phyloP scores from a whole-genome alignment of 768 basidiomycete species.

The Nevesoporus exiguus region DNA sequence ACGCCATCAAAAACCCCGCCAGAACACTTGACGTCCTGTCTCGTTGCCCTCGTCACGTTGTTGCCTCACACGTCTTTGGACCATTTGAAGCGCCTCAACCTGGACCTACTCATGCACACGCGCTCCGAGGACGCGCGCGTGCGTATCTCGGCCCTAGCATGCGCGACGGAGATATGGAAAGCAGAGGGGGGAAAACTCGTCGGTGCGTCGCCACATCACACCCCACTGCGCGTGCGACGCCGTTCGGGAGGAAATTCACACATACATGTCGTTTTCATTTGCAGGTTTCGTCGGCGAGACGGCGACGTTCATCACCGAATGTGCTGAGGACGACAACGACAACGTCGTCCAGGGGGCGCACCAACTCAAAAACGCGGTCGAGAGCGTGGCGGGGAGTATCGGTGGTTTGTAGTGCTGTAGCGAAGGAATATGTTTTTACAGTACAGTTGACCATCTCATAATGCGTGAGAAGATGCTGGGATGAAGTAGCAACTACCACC shows the following conservation, averaged over 20 bases:
- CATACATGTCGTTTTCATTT: neutral
- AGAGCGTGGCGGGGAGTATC: constrained; percentile 64
- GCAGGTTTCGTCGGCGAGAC: constrained; percentile 78
- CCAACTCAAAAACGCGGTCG: constrained; percentile 65
- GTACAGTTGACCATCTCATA: too few species aligned
- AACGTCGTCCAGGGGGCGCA: constrained; percentile 69
- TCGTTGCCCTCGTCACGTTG: constrained; percentile 15
- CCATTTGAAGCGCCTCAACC: constrained; percentile 77
- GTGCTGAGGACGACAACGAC: constrained; percentile 85
- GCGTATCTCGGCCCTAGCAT: constrained; percentile 68
- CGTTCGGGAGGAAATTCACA: neutral
- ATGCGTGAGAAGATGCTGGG: too few species aligned
- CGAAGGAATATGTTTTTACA: too few species aligned
- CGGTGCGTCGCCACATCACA: constrained; percentile 40
- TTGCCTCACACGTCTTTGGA: constrained; percentile 22
- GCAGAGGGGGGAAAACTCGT: constrained; percentile 70
- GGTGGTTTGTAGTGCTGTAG: too few species aligned
- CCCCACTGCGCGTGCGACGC: neutral
- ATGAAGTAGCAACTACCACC: too few species aligned
- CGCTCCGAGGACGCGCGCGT: constrained; percentile 72
- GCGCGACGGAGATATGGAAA: constrained; percentile 73
- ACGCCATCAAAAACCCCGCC: constrained; percentile 2
- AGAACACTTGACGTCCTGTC: constrained; percentile 14
- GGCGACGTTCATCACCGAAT: constrained; percentile 82
- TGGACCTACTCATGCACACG: constrained; percentile 83